A percentile compares a stretch with the other conserved stretches of the same genome.
Evolutionary conservation across 2,329 filamentous ascomycete species (phyloP).

Genomic region (Colletotrichum musae): DNA sequence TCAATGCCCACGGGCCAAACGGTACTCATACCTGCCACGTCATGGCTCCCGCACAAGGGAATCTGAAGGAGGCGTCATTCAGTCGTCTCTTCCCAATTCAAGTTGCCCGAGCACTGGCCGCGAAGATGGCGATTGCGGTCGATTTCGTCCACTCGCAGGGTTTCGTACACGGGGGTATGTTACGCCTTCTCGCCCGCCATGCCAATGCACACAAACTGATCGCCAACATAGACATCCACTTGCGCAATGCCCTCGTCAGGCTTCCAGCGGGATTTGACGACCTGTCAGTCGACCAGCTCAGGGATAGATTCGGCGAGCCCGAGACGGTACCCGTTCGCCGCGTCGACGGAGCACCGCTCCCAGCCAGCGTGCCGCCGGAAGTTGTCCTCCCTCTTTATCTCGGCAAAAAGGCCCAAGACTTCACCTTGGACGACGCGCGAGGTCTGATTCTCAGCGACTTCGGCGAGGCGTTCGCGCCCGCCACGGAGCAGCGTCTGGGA

Average conservation of each 20-base stretch:
- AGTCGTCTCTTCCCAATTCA: conserved; percentile 43
- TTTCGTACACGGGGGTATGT: conserved; percentile 45
- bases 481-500: conserved; percentile 43
- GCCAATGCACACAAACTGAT: neutral
- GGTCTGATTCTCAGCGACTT: conserved; percentile 51
- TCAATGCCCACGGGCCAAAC: conserved; percentile 48
- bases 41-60: conserved; percentile 45
- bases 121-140: conserved; percentile 42
- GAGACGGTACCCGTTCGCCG: conserved; percentile 46
- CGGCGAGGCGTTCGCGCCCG: conserved; percentile 50
- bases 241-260: neutral
- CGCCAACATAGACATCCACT: conserved; percentile 22
- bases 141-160: conserved; percentile 46
- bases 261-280: neutral
- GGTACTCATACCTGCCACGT: conserved; percentile 48
- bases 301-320: conserved; percentile 49
- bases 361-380: conserved; percentile 46
- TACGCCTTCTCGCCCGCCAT: too few species aligned
- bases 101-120: conserved; percentile 45
- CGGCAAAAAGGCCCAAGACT: conserved; percentile 41
- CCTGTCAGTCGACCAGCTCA: conserved; percentile 50
- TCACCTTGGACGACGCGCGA: conserved; percentile 47
- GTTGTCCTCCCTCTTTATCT: conserved; percentile 45
- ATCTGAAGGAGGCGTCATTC: conserved; percentile 48
- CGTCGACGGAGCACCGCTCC: conserved; percentile 44